A percentile compares a stretch with the other conserved stretches of the same genome.
These are phyloP conservation scores for Chenopodium formosanum DNA, from an alignment of 148 eudicot genomes.

Conservation along the genomic window DNA sequence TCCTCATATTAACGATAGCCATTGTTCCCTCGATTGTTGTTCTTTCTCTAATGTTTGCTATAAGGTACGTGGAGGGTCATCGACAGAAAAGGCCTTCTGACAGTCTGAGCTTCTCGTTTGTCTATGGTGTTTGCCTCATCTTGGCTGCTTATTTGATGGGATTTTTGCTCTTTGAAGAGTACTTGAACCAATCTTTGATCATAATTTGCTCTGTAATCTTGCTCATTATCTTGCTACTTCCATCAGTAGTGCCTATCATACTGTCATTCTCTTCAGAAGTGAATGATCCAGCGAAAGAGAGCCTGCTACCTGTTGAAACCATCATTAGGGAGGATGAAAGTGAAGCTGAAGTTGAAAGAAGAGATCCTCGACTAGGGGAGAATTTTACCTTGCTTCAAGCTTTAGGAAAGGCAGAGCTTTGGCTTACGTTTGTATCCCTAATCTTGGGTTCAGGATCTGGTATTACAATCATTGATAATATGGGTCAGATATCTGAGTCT, in stretches of 20 bases:
- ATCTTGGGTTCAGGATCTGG: background rate
- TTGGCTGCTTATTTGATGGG: background rate
- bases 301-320: background rate
- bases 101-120: background rate
- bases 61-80: background rate
- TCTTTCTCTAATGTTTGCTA: background rate
- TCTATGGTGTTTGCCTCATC: background rate
- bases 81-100: background rate
- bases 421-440: background rate
- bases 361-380: background rate
- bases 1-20: background rate
- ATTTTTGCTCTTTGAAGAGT: background rate
- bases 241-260: background rate
- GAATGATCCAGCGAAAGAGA: background rate
- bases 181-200: background rate
- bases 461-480: background rate
- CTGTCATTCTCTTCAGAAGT: background rate
- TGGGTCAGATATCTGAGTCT: background rate
- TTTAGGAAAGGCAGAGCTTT: background rate
- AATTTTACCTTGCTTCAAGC: background rate
- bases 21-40: background rate
- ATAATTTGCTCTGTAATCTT: background rate
- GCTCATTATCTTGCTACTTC: background rate
- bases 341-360: background rate
- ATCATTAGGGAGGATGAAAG: background rate